phyloP scores from a whole-genome alignment of 352 stramenopile genomes.

The Globisporangium okanoganense region DNA sequence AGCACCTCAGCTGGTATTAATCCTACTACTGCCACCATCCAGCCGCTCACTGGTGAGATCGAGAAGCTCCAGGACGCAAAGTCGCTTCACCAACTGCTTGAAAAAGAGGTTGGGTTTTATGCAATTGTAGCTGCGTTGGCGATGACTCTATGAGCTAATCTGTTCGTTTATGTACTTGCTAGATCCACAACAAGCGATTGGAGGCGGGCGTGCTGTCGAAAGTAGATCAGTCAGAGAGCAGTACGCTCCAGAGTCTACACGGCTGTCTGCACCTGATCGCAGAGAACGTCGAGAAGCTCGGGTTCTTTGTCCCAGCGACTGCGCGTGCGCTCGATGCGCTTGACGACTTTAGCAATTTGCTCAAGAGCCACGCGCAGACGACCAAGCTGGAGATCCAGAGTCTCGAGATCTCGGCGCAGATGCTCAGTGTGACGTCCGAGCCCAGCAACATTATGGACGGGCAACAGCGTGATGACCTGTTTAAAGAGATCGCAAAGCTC shows the following conservation, averaged over 20 bases:
- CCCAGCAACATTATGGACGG: slow-evolving; percentile 8
- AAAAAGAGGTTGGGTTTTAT: slow-evolving; percentile 22
- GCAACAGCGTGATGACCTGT: slow-evolving; percentile 18
- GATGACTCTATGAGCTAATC: neutral
- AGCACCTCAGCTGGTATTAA: neutral
- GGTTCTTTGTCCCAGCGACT: slow-evolving; percentile 39
- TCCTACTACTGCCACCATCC: neutral
- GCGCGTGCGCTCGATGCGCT: slow-evolving; percentile 43
- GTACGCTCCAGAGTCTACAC: slow-evolving; percentile 37
- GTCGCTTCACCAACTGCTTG: slow-evolving; percentile 40
- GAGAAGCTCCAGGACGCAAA: slow-evolving; percentile 27
- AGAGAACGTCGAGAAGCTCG: slow-evolving; percentile 40
- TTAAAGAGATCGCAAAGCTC: slow-evolving; percentile 28
- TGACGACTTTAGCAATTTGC: slow-evolving; percentile 51
- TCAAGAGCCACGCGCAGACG: slow-evolving; percentile 43
- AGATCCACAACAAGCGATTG: slow-evolving; percentile 35
- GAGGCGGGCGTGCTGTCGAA: slow-evolving; percentile 22
- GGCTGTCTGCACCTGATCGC: slow-evolving; percentile 37
- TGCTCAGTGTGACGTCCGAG: slow-evolving; percentile 49
- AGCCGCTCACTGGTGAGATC: slow-evolving; percentile 13
- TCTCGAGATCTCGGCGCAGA: slow-evolving; percentile 60
- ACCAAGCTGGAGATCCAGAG: slow-evolving; percentile 67
- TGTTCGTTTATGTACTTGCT: neutral
- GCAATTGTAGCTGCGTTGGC: neutral
- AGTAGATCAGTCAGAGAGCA: slow-evolving; percentile 32